Conservation (phyloP, 352 stramenopile genomes). For the Phytophthora sansomeana region DNA sequence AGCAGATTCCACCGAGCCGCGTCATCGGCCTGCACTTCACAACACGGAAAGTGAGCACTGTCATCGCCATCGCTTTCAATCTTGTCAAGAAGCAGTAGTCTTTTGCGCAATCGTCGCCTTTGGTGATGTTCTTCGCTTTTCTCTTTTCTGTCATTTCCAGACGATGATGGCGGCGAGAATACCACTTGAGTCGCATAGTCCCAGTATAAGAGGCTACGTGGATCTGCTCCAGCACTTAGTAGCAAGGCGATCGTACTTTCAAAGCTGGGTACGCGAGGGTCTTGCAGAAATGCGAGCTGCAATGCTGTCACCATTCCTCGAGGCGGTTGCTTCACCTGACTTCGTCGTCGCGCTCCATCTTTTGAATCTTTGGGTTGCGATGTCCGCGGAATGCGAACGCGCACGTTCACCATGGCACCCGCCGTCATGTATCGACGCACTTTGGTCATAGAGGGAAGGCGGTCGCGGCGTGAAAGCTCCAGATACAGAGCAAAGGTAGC, state of each 20-base stretch:
- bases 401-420: constrained; percentile 62
- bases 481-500: constrained; percentile 63
- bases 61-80: constrained; percentile 37
- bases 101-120: constrained; percentile 33
- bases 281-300: constrained; percentile 58
- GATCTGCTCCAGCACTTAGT: constrained; percentile 50
- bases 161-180: constrained; percentile 28
- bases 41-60: constrained; percentile 35
- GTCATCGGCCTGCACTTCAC: constrained; percentile 50
- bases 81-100: constrained; percentile 40
- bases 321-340: constrained; percentile 24
- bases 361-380: constrained; percentile 22
- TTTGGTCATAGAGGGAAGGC: constrained; percentile 39
- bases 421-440: constrained; percentile 57
- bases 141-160: constrained; percentile 21
- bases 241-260: constrained; percentile 50
- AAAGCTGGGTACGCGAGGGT: constrained; percentile 41
- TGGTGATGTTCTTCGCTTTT: constrained; percentile 35
- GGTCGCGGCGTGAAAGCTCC: constrained; percentile 54
- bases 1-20: constrained; percentile 63
- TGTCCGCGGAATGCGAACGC: constrained; percentile 42
- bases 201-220: constrained; percentile 61
- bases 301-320: constrained; percentile 49
- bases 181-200: constrained; percentile 63
- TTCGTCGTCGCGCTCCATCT: constrained; percentile 20